phyloP scores from a whole-genome alignment of 768 basidiomycete species.

The Rhodotorula graminis region DNA sequence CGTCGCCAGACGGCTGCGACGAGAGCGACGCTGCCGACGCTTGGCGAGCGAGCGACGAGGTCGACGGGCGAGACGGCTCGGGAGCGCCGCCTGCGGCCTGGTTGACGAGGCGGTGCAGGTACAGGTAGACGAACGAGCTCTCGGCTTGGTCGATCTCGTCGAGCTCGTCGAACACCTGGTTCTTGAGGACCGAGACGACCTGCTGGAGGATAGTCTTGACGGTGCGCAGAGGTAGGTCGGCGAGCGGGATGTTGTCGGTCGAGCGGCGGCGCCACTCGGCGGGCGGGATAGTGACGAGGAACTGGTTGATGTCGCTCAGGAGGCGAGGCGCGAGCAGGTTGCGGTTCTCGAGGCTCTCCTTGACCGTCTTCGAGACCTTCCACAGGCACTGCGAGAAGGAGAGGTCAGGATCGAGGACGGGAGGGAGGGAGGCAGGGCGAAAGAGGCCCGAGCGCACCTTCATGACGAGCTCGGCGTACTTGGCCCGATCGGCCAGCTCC shows the following conservation, averaged over 20 bases:
- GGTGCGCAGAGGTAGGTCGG: conserved; percentile 94
- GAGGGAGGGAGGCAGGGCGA: too few species aligned
- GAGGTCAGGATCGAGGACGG: neutral
- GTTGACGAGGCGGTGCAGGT: conserved; percentile 53
- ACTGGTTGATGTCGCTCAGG: conserved; percentile 87
- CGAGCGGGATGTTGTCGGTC: conserved; percentile 83
- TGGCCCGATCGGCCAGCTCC: conserved; percentile 78
- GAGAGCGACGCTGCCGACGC: conserved; percentile 13
- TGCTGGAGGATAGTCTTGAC: conserved; percentile 98
- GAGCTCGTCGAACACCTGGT: conserved; percentile 84
- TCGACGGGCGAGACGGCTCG: neutral
- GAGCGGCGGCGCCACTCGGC: conserved; percentile 93
- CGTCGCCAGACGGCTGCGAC: conserved; percentile 1
- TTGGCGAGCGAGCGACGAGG: conserved; percentile 11
- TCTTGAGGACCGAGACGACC: conserved; percentile 85
- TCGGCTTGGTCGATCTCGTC: conserved; percentile 92
- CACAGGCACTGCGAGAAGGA: conserved; percentile 82
- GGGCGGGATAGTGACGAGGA: conserved; percentile 85
- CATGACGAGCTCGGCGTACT: conserved; percentile 44
- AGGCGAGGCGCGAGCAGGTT: conserved; percentile 80
- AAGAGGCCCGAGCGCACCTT: conserved; percentile 32
- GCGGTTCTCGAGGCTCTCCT: conserved; percentile 76
- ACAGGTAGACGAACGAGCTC: conserved; percentile 92
- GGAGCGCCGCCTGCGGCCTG: neutral
- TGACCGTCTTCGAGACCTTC: conserved; percentile 93